A percentile compares a stretch with the other conserved stretches of the same genome.
These are phyloP conservation scores for Salpingoeca rosetta DNA, from an alignment of 78 protist genomes.

Conservation along the genomic window DNA sequence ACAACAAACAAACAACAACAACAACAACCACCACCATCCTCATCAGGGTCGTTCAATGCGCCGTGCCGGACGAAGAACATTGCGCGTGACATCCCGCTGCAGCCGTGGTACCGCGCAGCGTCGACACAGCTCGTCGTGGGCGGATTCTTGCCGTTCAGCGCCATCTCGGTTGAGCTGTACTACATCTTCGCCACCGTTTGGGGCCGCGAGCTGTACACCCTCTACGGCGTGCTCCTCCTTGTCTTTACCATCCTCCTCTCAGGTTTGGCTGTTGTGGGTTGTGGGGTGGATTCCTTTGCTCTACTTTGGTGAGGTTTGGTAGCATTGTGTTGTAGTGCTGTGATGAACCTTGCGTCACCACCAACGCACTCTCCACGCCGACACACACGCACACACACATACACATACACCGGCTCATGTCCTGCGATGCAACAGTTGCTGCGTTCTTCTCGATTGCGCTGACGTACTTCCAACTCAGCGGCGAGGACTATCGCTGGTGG, in stretches of 20 bases:
- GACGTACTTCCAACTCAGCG: conserved; percentile 89
- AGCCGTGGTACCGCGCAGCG: conserved; percentile 59
- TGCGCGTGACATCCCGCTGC: conserved; percentile 85
- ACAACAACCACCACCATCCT: no score
- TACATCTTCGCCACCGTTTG: conserved; percentile 82
- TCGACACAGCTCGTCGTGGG: conserved; percentile 69
- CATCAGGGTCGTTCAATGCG: conserved; percentile 49
- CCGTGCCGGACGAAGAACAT: conserved; percentile 84
- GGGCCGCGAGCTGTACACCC: conserved; percentile 86
- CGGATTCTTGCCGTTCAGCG: conserved; percentile 90
- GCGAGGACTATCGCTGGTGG: conserved; percentile 96
- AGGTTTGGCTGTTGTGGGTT: no score
- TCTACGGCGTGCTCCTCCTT: conserved; percentile 76
- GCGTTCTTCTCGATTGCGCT: conserved; percentile 88
- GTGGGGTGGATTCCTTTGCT: no score
- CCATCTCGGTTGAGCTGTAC: conserved; percentile 92
- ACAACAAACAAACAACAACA: no score
- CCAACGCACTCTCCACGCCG: no score
- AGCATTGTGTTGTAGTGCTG: no score
- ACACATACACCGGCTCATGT: no score
- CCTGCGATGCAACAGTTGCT: no score
- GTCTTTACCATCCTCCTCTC: conserved; percentile 74
- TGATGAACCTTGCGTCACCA: no score
- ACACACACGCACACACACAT: no score
- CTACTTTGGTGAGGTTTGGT: no score